Percentiles rank a stretch among this genome's conserved stretches.
Evolutionary conservation across 225 moss, liverwort and hornwort genomes (phyloP).

Genomic region (Sphagnum tenellum): DNA sequence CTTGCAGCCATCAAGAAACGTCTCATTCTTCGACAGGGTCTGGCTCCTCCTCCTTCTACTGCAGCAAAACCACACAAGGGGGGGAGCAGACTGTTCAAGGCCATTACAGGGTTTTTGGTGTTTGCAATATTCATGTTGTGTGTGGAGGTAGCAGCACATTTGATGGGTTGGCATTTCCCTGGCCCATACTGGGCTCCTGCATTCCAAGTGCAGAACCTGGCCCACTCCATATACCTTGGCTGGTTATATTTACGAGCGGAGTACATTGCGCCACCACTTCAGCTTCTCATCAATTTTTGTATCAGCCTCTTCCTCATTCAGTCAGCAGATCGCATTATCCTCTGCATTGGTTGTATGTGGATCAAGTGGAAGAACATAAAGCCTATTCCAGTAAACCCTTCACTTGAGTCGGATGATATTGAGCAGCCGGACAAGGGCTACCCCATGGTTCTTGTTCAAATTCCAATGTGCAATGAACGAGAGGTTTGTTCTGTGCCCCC

Average conservation of each 20-base stretch:
- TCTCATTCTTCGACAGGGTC: slow-evolving; percentile 38
- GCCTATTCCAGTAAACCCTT: slow-evolving; percentile 22
- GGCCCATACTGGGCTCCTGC: slow-evolving; percentile 25
- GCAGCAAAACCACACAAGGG: slow-evolving; percentile 28
- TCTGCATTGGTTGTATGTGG: slow-evolving; percentile 48
- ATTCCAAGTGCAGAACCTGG: slow-evolving; percentile 27
- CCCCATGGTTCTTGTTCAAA: slow-evolving; percentile 44
- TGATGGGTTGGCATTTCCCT: slow-evolving; percentile 52
- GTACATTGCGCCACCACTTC: slow-evolving; percentile 47
- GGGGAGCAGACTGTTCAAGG: slow-evolving; percentile 25
- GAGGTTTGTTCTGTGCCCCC: slow-evolving; percentile 18
- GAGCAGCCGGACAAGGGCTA: slow-evolving; percentile 37
- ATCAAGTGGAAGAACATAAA: slow-evolving; percentile 31
- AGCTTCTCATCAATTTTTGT: slow-evolving; percentile 39
- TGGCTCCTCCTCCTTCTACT: slow-evolving; percentile 14
- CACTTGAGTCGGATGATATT: slow-evolving; percentile 30
- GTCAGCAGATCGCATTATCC: slow-evolving; percentile 36
- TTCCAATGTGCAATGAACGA: slow-evolving; percentile 59
- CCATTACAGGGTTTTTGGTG: slow-evolving; percentile 42
- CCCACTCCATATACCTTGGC: slow-evolving; percentile 26
- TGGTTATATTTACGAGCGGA: slow-evolving; percentile 29
- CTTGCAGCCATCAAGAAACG: slow-evolving; percentile 44
- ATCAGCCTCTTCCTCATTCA: slow-evolving; percentile 48
- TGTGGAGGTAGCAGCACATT: slow-evolving; percentile 37
- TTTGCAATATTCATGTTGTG: slow-evolving; percentile 38